Evolutionary conservation across 768 basidiomycete genomes (phyloP), one percentile per base, ranked within the genome.

Genomic region (Pleurotus tuoliensis): DNA sequence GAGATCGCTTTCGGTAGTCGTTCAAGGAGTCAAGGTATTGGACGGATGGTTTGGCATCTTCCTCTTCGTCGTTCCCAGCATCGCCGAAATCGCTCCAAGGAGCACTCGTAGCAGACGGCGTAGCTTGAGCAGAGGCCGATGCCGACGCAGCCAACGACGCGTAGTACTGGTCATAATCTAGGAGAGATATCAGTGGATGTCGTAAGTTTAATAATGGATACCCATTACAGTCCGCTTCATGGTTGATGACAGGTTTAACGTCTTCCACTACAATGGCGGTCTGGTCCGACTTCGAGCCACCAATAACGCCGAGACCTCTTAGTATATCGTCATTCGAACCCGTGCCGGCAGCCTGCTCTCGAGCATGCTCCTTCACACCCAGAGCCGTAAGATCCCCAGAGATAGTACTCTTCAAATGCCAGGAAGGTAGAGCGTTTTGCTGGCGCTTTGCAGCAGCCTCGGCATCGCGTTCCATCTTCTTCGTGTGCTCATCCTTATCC

Each of bases 401-500:
- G 59, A 99, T 93, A 2, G 97, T 99, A 66, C 93, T 95, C 71
- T 92, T 90, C 62, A 94, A 80, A 74, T 97, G 92, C 97, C 97
- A 99, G 11, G 89, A 78, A 1, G 97, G 97, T 45, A 99, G 75
- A 0, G 86, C 83, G 67, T 98, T 98, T 74, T 98, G 94, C 66
- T 88, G 83, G 57, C 92, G 74, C 71, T 94, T 94, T 55, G 87
- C 82, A 56, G 90, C 90, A 1, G 90, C 89, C 69, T 94, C 85
- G 18, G 82, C 84, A 62, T 91, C 90, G 54, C 90, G 78, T 67
- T 92, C 89, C 64, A 78, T 73, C 58, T 82, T 82, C 59, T 83
- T 79, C 15, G 84, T 87, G 61, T 83, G 83, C 70, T 91, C 88
- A 66, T 91, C 91, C 65, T 94, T 93, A 70, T 97, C 94, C 69